Percentiles rank a stretch among this genome's conserved stretches.
These are phyloP conservation scores for Flaveria linearis DNA, from an alignment of 129 eudicot species.

Conservation along the genomic window DNA sequence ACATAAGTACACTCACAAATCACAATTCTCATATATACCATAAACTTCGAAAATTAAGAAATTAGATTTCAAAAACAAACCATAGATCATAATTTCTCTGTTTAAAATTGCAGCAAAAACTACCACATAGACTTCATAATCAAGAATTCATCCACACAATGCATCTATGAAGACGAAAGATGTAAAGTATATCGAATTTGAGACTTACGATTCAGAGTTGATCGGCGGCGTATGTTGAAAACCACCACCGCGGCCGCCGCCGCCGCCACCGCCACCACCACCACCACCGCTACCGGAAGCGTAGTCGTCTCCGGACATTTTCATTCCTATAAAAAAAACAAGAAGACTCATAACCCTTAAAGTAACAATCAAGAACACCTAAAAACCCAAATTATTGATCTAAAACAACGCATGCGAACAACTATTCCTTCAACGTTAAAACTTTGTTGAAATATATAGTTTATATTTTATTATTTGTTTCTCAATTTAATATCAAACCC, in stretches of 20 bases:
- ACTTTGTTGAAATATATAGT: no score
- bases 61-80: not conserved
- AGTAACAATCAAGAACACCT: conserved; percentile 16
- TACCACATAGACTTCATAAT: conserved; percentile 4
- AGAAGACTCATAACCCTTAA: conserved; percentile 20
- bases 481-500: no score
- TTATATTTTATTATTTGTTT: no score
- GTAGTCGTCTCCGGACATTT: conserved; percentile 83
- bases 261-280: conserved; percentile 1
- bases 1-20: conserved; percentile 4
- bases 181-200: conserved; percentile 5
- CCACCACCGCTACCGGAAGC: conserved; percentile 25
- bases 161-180: conserved; percentile 1
- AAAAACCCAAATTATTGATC: conserved; percentile 44
- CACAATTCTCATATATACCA: not conserved
- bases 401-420: conserved; percentile 24
- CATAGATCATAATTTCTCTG: conserved; percentile 6
- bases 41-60: not conserved
- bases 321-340: conserved; percentile 40
- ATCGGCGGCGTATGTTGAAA: conserved; percentile 52
- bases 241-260: conserved; percentile 34
- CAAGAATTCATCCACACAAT: conserved; percentile 19
- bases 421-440: conserved; percentile 34
- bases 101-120: not conserved
- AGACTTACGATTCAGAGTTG: conserved; percentile 58